These are phyloP conservation scores for Tremellales sp. DNA, from an alignment of 1,284 basidiomycete species.

Conservation along the genomic window DNA sequence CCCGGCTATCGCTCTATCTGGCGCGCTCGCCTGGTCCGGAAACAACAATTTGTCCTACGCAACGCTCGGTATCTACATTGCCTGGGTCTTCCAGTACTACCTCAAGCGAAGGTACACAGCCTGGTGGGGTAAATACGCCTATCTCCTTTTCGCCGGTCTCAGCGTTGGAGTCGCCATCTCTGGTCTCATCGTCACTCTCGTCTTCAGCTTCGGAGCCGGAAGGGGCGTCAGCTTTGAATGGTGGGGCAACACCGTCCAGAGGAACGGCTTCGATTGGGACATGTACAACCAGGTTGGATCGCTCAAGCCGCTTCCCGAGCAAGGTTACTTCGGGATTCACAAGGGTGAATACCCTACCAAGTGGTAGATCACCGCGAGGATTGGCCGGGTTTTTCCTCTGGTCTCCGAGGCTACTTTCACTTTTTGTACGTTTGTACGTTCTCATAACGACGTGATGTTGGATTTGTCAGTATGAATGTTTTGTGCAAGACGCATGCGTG, in stretches of 20 bases:
- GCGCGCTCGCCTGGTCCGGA: background rate
- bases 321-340: too few species aligned
- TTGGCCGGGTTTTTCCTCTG: too few species aligned
- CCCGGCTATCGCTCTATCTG: background rate
- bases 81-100: constrained; percentile 1
- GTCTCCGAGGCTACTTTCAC: too few species aligned
- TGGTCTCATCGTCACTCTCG: background rate
- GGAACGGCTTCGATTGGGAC: background rate
- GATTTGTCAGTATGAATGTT: too few species aligned
- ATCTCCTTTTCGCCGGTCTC: constrained; percentile 1
- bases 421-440: too few species aligned
- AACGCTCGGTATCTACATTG: background rate
- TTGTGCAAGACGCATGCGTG: too few species aligned
- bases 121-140: constrained; percentile 3
- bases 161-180: constrained; percentile 1
- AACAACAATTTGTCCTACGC: background rate
- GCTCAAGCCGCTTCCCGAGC: too few species aligned
- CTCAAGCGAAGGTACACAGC: constrained; percentile 1
- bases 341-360: too few species aligned
- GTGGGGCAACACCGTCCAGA: background rate
- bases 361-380: too few species aligned
- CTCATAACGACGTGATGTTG: too few species aligned
- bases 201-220: constrained; percentile 1
- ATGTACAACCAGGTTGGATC: too few species aligned
- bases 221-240: background rate